Evolutionary conservation across 2,329 filamentous ascomycete species (phyloP), one percentile per base, ranked within the genome.

Genomic region (Verticillium albo-atrum): DNA sequence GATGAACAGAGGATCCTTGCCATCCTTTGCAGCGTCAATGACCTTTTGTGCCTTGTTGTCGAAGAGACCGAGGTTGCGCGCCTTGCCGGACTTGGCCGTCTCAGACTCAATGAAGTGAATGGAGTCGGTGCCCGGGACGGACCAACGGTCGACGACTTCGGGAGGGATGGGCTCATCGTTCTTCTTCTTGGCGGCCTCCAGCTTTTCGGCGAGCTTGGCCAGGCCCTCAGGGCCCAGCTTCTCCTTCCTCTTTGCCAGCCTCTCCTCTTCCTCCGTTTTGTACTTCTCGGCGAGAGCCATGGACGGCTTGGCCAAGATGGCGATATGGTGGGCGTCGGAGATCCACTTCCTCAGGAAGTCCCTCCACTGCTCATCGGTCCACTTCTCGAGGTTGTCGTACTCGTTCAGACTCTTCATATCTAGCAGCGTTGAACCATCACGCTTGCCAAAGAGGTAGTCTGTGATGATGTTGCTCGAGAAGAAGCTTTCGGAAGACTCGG

Each of bases 51-150:
- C 85, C 4, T 82, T 72, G 65, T 91, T 94, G 30, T 87, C 76
- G 0, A 83, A 79, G 26, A 81, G 76, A 1, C 92, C 93, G 55
- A 92, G 77, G 63, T 85, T 82, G 66, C 87, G 84, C 15, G 93
- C 95, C 61, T 87, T 77, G 30, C 95, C 95, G 54, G 91, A 89
- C 27, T 92, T 86, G 34, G 93, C 95, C 20, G 92, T 96, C 6
- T 84, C 87, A 0, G 92, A 95, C 64, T 92, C 84, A 67, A 97
- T 96, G 74, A 99, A 98, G 71, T 97, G 92, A 55, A 99, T 97
- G 0, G 92, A 96, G 9, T 96, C 90, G 0, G 91, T 91, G 32
- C 87, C 84, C 0, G 95, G 95, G 12, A 98, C 90, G 50, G 85
- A 79, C 79, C 96, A 97, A 58, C 85, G 80, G 61, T 92, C 89